Conservation (phyloP, 345 rosid genomes). For the Eutrema yunnanense region DNA sequence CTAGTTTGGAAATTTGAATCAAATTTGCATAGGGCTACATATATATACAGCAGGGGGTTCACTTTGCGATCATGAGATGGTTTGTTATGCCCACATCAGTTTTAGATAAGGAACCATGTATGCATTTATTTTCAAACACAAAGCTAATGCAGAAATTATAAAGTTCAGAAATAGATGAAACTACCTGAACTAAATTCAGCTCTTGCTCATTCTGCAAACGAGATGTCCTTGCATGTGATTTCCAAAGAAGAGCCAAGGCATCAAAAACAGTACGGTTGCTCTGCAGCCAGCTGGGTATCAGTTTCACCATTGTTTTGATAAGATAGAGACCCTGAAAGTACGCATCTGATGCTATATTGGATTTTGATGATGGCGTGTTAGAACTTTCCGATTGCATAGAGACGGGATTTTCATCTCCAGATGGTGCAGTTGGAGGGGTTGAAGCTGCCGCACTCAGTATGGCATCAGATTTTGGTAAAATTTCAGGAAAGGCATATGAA, state of each 20-base stretch:
- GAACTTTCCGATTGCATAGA: slow-evolving; percentile 41
- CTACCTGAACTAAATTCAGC: slow-evolving; percentile 85
- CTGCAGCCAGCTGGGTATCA: slow-evolving; percentile 91
- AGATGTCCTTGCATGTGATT: slow-evolving; percentile 78
- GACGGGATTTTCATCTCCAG: slow-evolving; percentile 51
- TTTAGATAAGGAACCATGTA: slow-evolving; percentile 2
- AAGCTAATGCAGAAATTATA: slow-evolving; percentile 8
- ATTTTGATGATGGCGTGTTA: slow-evolving; percentile 32
- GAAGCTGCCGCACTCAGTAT: slow-evolving; percentile 50
- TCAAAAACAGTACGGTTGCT: slow-evolving; percentile 76
- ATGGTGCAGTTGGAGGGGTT: slow-evolving; percentile 46
- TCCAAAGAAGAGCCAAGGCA: slow-evolving; percentile 76
- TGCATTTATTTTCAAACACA: slow-evolving; percentile 8
- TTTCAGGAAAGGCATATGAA: slow-evolving; percentile 74
- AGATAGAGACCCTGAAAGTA: slow-evolving; percentile 94
- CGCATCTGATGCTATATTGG: slow-evolving; percentile 54
- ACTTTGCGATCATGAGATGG: neutral
- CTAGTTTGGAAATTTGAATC: neutral
- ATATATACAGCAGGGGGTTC: neutral
- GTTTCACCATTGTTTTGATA: slow-evolving; percentile 77
- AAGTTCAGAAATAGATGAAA: slow-evolving; percentile 13
- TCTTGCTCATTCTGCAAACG: slow-evolving; percentile 91
- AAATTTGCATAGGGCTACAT: neutral
- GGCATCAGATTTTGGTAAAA: slow-evolving; percentile 37
- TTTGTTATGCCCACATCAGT: slow-evolving; percentile 2